A percentile compares a stretch with the other conserved stretches of the same genome.
These are phyloP conservation scores for Pontederia paniculata DNA, from an alignment of 176 grass and related monocot species.

Conservation along the genomic window DNA sequence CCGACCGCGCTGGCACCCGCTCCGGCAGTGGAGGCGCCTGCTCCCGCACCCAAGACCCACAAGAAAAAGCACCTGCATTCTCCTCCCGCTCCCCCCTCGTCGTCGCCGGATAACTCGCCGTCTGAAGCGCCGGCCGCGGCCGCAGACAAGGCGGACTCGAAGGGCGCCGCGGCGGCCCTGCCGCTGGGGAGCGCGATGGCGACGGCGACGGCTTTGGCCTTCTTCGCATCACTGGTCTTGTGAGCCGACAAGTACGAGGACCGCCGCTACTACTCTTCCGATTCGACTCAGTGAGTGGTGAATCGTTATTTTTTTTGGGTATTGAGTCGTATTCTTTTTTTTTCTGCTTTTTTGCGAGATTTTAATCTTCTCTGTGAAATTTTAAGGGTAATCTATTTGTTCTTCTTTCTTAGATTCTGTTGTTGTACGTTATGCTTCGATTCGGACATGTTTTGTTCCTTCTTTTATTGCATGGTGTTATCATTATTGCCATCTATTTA, in stretches of 20 bases:
- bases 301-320: too few species aligned
- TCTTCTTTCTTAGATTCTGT: too few species aligned
- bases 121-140: conserved; percentile 41
- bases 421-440: too few species aligned
- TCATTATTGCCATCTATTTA: too few species aligned
- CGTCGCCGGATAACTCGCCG: conserved; percentile 35
- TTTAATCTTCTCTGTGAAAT: too few species aligned
- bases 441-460: too few species aligned
- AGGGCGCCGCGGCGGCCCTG: conserved; percentile 8
- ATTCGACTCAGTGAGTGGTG: too few species aligned
- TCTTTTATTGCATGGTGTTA: too few species aligned
- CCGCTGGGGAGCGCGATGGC: conserved; percentile 2
- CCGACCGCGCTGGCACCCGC: conserved; percentile 24
- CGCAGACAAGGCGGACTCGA: conserved; percentile 19
- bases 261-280: too few species aligned
- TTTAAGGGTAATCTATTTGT: too few species aligned
- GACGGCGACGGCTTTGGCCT: conserved; percentile 9
- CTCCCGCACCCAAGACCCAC: conserved; percentile 24
- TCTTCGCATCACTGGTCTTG: conserved; percentile 22
- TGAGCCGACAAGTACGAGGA: conserved; percentile 6
- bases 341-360: too few species aligned
- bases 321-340: too few species aligned
- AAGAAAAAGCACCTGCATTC: conserved; percentile 28
- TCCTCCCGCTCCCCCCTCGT: conserved; percentile 51
- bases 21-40: conserved; percentile 17